Evolutionary conservation across 768 basidiomycete species (phyloP).

Genomic region (Pulveroboletus sp.): DNA sequence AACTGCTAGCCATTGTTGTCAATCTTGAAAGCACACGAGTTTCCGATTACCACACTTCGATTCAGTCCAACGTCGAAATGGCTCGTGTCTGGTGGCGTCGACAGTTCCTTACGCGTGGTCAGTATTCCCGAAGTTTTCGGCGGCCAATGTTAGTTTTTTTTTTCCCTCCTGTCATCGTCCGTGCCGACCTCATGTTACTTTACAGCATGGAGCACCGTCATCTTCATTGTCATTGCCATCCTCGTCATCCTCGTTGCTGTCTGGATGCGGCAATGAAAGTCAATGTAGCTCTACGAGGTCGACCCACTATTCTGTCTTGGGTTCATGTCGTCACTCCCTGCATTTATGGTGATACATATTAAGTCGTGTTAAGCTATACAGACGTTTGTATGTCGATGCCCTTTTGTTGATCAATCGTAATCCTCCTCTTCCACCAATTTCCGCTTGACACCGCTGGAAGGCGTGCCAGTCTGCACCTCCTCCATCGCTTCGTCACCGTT

Average conservation of each 20-base stretch:
- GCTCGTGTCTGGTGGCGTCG: conserved; percentile 86
- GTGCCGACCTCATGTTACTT: conserved; percentile 25
- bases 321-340: conserved; percentile 3
- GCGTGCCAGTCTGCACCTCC: conserved; percentile 53
- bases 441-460: conserved; percentile 66
- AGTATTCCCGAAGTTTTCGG: conserved; percentile 58
- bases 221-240: conserved; percentile 42
- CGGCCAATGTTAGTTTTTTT: conserved; percentile 48
- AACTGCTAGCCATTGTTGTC: conserved; percentile 70
- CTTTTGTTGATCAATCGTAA: conserved; percentile 51
- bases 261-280: conserved; percentile 29
- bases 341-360: conserved; percentile 32
- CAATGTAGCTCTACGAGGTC: background rate
- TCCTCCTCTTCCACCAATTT: conserved; percentile 86
- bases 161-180: conserved; percentile 20
- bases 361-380: conserved; percentile 18
- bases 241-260: conserved; percentile 43
- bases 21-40: conserved; percentile 92
- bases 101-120: conserved; percentile 80
- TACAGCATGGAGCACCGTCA: conserved; percentile 37
- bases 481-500: conserved; percentile 67
- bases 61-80: conserved; percentile 84
- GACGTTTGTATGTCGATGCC: conserved; percentile 7
- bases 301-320: background rate
- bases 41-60: conserved; percentile 83